Evolutionary conservation across 2,329 filamentous ascomycete genomes (phyloP), one percentile per base, ranked within the genome.

Genomic region (Apiospora koreana): DNA sequence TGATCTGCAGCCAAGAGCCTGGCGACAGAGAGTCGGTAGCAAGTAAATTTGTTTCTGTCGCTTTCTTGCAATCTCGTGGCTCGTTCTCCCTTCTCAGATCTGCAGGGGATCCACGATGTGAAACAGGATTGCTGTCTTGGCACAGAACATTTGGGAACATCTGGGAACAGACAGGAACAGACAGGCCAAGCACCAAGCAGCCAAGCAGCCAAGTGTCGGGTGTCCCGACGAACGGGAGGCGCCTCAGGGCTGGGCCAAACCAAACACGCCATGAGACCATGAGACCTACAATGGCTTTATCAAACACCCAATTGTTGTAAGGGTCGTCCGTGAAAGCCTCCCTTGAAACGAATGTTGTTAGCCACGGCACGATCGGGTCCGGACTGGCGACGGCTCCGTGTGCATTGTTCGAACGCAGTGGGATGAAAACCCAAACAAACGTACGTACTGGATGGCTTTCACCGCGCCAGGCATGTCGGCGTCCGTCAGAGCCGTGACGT

Each of bases 241-340:
- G 31, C 41, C 35, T n/a, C 25, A 62, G 45, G 8, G 25, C 48
- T 25, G 66, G 69, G 66, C 14, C 8, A 50, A 50, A 71, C 68
- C 41, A 65, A 62, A 62, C 54, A n/a, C 28, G 2, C 28, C 28
- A 35, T 18, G 16, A 54, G 48, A 35, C 62, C 5, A n/a, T 3
- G 25, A 41, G 41, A 62, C 77, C 69, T 75, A 79, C 78, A 69
- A 72, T 76, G 43, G 76, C 74, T 70, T 76, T 78, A 68, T 79
- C 74, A 69, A 79, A 79, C n/a, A 79, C 75, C 77, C 78, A 79
- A 65, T 79, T 79, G 68, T 76, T 79, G 71, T 79, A 79, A 18
- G 78, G 78, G 67, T 79, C 78, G 45, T 79, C 74, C 48, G 77
- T 77, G 70, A 79, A 79, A 38, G 77, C 78, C 70, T 77, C 76